Percentiles rank a stretch among this genome's conserved stretches.
Conservation (phyloP, 1,139 yeast genomes). For the Wickerhamomyces sp. region DNA sequence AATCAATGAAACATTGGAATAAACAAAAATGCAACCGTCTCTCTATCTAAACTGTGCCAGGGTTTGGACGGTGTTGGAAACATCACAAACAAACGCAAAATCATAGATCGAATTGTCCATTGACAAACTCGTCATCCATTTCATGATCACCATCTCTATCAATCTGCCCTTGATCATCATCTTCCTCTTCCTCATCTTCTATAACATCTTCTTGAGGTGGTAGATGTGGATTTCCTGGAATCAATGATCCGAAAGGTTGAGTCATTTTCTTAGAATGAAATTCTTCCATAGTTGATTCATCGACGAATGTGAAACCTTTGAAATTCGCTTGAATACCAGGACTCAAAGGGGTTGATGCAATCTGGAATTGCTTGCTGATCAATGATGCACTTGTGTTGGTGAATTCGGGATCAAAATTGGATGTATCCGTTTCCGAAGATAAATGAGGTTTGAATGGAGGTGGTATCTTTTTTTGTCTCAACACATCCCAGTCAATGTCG, state of each 20-base stretch:
- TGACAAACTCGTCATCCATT: slow-evolving; percentile 74
- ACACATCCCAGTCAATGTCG: slow-evolving; percentile 84
- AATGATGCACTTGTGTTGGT: slow-evolving; percentile 86
- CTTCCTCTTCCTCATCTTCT: slow-evolving; percentile 66
- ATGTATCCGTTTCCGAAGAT: slow-evolving; percentile 85
- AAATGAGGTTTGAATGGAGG: slow-evolving; percentile 97
- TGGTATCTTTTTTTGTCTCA: slow-evolving; percentile 78
- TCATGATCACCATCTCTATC: slow-evolving; percentile 42
- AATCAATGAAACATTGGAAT: not conserved
- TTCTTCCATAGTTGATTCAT: slow-evolving; percentile 89
- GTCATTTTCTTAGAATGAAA: slow-evolving; percentile 40
- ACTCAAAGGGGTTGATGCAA: slow-evolving; percentile 64
- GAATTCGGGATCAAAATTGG: slow-evolving; percentile 96
- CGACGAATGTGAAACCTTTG: slow-evolving; percentile 94
- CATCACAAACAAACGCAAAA: too few species aligned
- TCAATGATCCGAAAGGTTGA: slow-evolving; percentile 60
- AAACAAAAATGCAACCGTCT: too few species aligned
- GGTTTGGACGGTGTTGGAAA: too few species aligned
- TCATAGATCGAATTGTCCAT: slow-evolving; percentile 81
- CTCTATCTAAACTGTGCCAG: too few species aligned
- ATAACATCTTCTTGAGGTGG: slow-evolving; percentile 84
- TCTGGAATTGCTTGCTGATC: slow-evolving; percentile 52
- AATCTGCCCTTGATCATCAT: slow-evolving; percentile 37
- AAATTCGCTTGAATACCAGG: slow-evolving; percentile 96
- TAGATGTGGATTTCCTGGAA: slow-evolving; percentile 71